These are phyloP conservation scores for Ceratocystis ficicola DNA, from an alignment of 2,329 filamentous ascomycete species.

Conservation along the genomic window DNA sequence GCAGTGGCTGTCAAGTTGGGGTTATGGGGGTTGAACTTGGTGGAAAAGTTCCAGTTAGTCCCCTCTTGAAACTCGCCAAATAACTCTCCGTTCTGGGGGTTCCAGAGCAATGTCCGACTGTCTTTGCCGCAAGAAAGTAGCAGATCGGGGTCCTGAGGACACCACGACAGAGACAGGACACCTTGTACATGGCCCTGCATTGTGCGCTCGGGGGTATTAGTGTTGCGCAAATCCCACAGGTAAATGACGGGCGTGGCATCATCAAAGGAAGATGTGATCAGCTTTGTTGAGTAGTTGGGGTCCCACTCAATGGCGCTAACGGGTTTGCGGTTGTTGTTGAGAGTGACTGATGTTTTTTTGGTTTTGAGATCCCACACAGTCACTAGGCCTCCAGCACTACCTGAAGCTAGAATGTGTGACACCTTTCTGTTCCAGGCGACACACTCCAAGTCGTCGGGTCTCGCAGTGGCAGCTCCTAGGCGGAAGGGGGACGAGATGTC, in stretches of 20 bases:
- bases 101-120: conserved; percentile 92
- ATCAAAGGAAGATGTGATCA: conserved; percentile 82
- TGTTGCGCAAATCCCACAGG: conserved; percentile 91
- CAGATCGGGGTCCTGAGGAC: conserved; percentile 75
- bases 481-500: conserved; percentile 80
- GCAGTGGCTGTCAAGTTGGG: conserved; percentile 87
- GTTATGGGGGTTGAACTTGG: conserved; percentile 85
- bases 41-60: conserved; percentile 99
- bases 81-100: conserved; percentile 75
- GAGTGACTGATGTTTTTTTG: conserved; percentile 89
- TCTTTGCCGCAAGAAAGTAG: conserved; percentile 92
- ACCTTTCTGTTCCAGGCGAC: conserved; percentile 98
- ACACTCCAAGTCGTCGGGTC: conserved; percentile 89
- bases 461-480: conserved; percentile 73
- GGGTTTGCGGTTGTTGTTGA: conserved; percentile 90
- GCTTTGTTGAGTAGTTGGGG: conserved; percentile 84
- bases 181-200: conserved; percentile 90
- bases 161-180: conserved; percentile 91
- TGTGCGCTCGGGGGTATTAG: conserved; percentile 81
- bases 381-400: conserved; percentile 84
- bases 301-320: conserved; percentile 97
- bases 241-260: conserved; percentile 80
- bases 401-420: conserved; percentile 87
- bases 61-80: conserved; percentile 92
- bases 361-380: conserved; percentile 98